phyloP scores from a whole-genome alignment of 2,329 filamentous ascomycete genomes.

The Aspergillus sp. region DNA sequence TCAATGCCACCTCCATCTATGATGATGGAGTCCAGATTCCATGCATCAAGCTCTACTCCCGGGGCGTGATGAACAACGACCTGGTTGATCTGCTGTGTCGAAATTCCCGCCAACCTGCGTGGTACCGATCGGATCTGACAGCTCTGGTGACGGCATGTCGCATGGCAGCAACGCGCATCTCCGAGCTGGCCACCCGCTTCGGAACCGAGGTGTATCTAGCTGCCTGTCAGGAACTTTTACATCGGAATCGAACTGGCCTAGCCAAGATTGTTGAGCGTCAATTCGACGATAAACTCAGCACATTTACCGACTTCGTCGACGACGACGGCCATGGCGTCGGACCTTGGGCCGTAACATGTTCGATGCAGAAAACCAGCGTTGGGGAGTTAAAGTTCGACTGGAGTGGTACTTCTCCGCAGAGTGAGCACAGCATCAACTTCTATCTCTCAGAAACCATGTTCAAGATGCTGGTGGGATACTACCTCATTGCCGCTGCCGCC shows the following conservation, averaged over 20 bases:
- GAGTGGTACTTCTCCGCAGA: constrained; percentile 52
- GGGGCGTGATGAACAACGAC: constrained; percentile 48
- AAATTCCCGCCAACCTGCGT: constrained; percentile 52
- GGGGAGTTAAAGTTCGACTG: constrained; percentile 52
- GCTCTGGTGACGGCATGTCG: constrained; percentile 52
- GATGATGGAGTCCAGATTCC: constrained; percentile 56
- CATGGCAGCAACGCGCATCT: constrained; percentile 48
- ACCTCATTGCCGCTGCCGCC: constrained; percentile 52
- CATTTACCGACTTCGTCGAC: constrained; percentile 54
- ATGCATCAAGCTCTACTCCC: constrained; percentile 50
- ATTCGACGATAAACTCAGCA: constrained; percentile 45
- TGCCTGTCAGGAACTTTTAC: constrained; percentile 48
- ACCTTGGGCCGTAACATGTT: constrained; percentile 51
- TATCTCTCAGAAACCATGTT: constrained; percentile 54
- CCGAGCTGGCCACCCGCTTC: constrained; percentile 50
- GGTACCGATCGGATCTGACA: constrained; percentile 52
- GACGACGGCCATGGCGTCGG: constrained; percentile 51
- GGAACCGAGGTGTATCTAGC: constrained; percentile 50
- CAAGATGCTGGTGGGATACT: constrained; percentile 54
- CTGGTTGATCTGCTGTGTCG: constrained; percentile 51
- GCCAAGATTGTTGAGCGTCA: constrained; percentile 50
- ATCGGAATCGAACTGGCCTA: constrained; percentile 49
- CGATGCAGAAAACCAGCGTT: constrained; percentile 47
- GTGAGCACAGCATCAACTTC: constrained; percentile 51
- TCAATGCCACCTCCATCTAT: constrained; percentile 51